Base-by-base conservation (phyloP, 352 stramenopile species). In the Phytophthora fragariae region DNA sequence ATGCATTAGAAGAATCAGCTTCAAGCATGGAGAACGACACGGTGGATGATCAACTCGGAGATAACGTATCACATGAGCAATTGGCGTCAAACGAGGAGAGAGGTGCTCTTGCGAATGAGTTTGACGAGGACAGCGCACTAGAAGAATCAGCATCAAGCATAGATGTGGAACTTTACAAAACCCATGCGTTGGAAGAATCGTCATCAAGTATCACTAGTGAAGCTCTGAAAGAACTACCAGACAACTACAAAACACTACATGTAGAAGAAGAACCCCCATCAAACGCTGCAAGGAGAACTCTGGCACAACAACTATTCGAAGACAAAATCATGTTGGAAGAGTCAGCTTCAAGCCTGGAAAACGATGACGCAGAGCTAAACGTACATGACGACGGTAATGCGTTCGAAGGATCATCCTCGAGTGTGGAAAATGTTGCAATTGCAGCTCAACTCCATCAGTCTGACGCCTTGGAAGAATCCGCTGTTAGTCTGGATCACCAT, bases 401-500 rank as follows among this genome's bases (percentile, higher is more conserved):
- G 31, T 55, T 62, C 35, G 52, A 59, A 59, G 39, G 53, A 41
- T 59, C 50, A 19, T 29, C 52, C 6, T 62, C 44, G 12, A 60
- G 47, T 49, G 4, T 52, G 37, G 6, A 8, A 0, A 61, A 31
- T 19, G 19, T 21, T 47, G 19, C 15, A 2, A 29, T 50, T 53
- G n/a, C 9, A 54, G 19, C 17, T 29, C 24, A 53, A 39, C n/a
- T 37, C 3, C 17, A 27, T 17, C 3, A 47, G n/a, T 3, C 15
- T 17, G 54, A 60, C n/a, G n/a, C n/a, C 12, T 47, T 71, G 49
- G 56, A 65, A 29, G 27, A 5, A 49, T 67, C 65, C 0, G 35
- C 10, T 19, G 24, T 9, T 4, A 57, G 21, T 12, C 29, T n/a
- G 24, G 29, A 56, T 37, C 9, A 21, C 6, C 2, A 4, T 2